Conservation (phyloP, 2,329 filamentous ascomycete species). For the Cryphonectria naterciae region DNA sequence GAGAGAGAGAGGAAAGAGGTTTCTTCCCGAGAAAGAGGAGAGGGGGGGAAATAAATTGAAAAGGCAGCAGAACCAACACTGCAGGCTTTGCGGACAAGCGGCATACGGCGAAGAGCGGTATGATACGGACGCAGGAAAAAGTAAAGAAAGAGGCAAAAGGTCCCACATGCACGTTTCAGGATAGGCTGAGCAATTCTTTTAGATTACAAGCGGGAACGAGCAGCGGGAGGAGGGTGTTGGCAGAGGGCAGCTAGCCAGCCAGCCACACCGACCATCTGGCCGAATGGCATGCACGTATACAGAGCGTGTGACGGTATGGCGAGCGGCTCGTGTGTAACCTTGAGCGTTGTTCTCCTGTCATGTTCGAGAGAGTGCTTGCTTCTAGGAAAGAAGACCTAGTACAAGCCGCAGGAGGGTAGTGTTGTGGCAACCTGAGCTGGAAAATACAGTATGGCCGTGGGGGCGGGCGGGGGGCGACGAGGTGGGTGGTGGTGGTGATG, state of each 20-base stretch:
- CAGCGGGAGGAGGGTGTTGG: conserved; percentile 18
- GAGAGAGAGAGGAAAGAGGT: not conserved
- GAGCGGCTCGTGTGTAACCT: conserved; percentile 12
- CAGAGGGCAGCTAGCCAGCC: conserved; percentile 14
- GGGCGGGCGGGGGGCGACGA: not conserved
- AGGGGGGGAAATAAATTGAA: not conserved
- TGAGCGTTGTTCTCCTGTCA: not conserved
- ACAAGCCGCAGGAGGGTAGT: not conserved
- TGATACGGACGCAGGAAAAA: conserved; percentile 16
- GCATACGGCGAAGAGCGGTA: conserved; percentile 2
- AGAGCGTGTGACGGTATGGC: conserved; percentile 12
- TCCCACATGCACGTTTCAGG: conserved; percentile 15
- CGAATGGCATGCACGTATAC: conserved; percentile 25
- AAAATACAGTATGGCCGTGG: not conserved
- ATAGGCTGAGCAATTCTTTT: conserved; percentile 11
- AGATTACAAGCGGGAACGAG: conserved; percentile 2
- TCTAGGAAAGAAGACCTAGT: not conserved
- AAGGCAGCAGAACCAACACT: conserved; percentile 7
- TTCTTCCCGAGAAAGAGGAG: not conserved
- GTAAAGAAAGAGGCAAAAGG: conserved; percentile 5
- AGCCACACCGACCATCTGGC: conserved; percentile 24
- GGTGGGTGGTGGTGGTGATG: not conserved
- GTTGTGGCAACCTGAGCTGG: not conserved
- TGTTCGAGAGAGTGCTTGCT: not conserved
- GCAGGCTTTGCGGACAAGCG: not conserved